Evolutionary conservation across 2,329 filamentous ascomycete genomes (phyloP).

Genomic region (Penicillium italicum): DNA sequence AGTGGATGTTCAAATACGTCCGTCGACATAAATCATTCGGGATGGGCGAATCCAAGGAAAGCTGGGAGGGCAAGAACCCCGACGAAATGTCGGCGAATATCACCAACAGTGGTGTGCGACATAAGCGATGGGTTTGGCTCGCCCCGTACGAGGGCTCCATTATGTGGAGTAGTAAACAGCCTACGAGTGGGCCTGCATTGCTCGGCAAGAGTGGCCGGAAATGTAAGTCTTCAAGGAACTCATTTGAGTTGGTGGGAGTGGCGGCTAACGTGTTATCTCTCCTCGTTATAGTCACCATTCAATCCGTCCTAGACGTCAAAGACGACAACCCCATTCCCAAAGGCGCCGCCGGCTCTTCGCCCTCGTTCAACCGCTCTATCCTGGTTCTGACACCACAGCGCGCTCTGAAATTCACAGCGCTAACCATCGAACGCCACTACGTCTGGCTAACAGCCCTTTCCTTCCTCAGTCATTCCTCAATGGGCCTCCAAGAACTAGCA

Average conservation of each 20-base stretch:
- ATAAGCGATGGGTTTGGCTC: slow-evolving; percentile 98
- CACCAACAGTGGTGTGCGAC: slow-evolving; percentile 63
- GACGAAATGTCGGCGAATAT: slow-evolving; percentile 70
- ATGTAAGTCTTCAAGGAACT: slow-evolving; percentile 57
- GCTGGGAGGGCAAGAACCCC: slow-evolving; percentile 54
- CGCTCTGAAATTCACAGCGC: slow-evolving; percentile 90
- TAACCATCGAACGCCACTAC: slow-evolving; percentile 79
- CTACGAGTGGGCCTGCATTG: slow-evolving; percentile 77
- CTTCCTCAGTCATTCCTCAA: slow-evolving; percentile 86
- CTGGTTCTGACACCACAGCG: slow-evolving; percentile 89
- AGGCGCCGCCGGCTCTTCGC: slow-evolving; percentile 51
- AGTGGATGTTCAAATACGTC: slow-evolving; percentile 55
- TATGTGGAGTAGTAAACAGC: slow-evolving; percentile 98
- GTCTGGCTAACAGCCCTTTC: slow-evolving; percentile 92
- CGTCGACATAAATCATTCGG: slow-evolving; percentile 78
- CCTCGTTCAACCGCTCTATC: slow-evolving; percentile 85
- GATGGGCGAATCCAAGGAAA: slow-evolving; percentile 50
- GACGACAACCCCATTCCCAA: slow-evolving; percentile 85
- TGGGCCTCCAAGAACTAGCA: slow-evolving; percentile 72
- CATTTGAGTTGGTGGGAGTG: neutral
- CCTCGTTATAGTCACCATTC: slow-evolving; percentile 68
- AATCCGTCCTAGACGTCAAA: slow-evolving; percentile 95
- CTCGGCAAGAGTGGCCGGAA: slow-evolving; percentile 94
- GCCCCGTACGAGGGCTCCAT: slow-evolving; percentile 94
- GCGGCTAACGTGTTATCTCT: slow-evolving; percentile 11